Evolutionary conservation across 169 alveolate species (phyloP).

Genomic region (Plasmodium chabaudi): DNA sequence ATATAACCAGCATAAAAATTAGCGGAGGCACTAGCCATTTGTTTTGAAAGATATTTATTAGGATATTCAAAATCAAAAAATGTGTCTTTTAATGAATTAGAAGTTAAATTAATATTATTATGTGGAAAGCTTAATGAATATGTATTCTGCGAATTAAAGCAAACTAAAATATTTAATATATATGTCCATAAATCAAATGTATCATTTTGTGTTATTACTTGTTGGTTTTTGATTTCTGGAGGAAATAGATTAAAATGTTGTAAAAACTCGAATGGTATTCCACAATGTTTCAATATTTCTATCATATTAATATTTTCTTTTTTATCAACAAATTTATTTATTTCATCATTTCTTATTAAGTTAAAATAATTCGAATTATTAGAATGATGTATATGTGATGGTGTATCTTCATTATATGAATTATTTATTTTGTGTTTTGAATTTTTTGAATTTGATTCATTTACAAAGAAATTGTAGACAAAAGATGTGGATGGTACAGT

Average conservation of each 20-base stretch:
- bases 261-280: constrained; percentile 57
- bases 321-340: not conserved
- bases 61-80: constrained; percentile 82
- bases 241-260: constrained; percentile 34
- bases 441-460: not conserved
- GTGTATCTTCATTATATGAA: not conserved
- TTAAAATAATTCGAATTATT: not conserved
- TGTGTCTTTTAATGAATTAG: constrained; percentile 67
- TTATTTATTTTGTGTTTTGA: not conserved
- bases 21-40: constrained; percentile 62
- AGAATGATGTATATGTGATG: too few species aligned
- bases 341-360: not conserved
- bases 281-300: constrained; percentile 53
- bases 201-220: constrained; percentile 80
- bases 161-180: constrained; percentile 63
- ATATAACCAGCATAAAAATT: constrained; percentile 82
- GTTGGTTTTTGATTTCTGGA: constrained; percentile 76
- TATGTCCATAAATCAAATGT: constrained; percentile 80
- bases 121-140: constrained; percentile 75
- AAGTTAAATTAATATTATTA: constrained; percentile 19
- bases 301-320: constrained; percentile 33
- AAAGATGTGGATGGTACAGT: constrained; percentile 11
- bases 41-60: constrained; percentile 76
- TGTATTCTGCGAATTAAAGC: constrained; percentile 57
- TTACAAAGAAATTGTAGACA: constrained; percentile 15